Evolutionary conservation across 192 early-diverging fungal genomes (phyloP).

Genomic region (Haplosporangium gracile): DNA sequence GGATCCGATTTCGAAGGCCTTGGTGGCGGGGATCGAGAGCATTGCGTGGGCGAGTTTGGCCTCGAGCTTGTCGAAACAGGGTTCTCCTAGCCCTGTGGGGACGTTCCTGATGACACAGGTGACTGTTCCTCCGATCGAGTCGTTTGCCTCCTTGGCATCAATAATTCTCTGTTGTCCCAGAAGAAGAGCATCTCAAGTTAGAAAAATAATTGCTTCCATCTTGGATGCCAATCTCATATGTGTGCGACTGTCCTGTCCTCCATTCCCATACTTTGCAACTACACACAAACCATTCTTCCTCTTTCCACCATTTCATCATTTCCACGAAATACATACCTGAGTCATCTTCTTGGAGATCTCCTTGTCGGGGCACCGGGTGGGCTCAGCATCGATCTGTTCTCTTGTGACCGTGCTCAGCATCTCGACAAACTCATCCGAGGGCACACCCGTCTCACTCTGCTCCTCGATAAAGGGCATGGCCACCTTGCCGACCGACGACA

Average conservation of each 20-base stretch:
- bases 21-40: constrained; percentile 98
- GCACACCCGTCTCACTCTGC: constrained; percentile 58
- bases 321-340: constrained; percentile 62
- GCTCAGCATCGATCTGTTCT: constrained; percentile 82
- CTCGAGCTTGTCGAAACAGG: constrained; percentile 98
- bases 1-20: constrained; percentile 97
- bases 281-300: background rate
- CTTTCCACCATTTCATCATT: background rate
- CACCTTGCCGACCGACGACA: constrained; percentile 87
- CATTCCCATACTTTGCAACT: background rate
- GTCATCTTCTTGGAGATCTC: constrained; percentile 83
- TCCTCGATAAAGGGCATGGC: constrained; percentile 76
- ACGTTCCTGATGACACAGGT: constrained; percentile 96
- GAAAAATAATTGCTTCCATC: background rate
- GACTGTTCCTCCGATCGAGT: constrained; percentile 96
- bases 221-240: background rate
- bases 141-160: constrained; percentile 79
- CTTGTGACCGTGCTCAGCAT: constrained; percentile 78
- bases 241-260: background rate
- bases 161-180: constrained; percentile 73
- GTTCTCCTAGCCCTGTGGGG: constrained; percentile 95
- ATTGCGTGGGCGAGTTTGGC: constrained; percentile 97
- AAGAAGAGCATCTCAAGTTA: background rate
- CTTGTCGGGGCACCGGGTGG: constrained; percentile 91
- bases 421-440: constrained; percentile 70